Percentiles rank a stretch among this genome's conserved stretches.
phyloP scores from a whole-genome alignment of 2,329 filamentous ascomycete species.

The Westerdykella sp. region DNA sequence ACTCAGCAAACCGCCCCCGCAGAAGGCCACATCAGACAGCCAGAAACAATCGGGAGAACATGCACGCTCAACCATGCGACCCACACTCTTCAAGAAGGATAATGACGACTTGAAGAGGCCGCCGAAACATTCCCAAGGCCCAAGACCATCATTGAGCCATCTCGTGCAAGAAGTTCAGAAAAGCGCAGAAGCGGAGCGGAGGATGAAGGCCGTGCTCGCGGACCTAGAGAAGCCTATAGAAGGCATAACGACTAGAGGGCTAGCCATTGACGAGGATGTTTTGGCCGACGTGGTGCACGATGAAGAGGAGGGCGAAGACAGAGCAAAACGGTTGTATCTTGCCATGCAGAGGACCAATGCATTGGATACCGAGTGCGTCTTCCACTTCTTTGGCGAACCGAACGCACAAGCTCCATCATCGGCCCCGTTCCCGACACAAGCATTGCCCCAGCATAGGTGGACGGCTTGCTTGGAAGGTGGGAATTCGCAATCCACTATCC shows the following conservation, averaged over 20 bases:
- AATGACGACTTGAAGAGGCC: conserved; percentile 10
- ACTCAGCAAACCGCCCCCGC: conserved; percentile 2
- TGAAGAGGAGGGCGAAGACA: conserved; percentile 70
- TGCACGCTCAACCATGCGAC: neutral
- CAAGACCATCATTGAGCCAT: conserved; percentile 14
- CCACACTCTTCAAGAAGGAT: conserved; percentile 1
- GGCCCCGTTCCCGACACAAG: conserved; percentile 11
- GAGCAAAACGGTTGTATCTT: conserved; percentile 46
- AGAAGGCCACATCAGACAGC: conserved; percentile 6
- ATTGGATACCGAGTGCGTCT: conserved; percentile 47
- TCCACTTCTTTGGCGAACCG: conserved; percentile 47
- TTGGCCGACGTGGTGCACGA: conserved; percentile 35
- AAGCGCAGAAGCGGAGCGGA: conserved; percentile 19
- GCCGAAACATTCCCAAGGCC: conserved; percentile 9
- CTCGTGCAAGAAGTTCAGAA: conserved; percentile 22
- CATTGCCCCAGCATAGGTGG: conserved; percentile 31
- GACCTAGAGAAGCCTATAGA: conserved; percentile 17
- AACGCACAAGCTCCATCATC: conserved; percentile 1
- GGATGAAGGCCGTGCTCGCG: conserved; percentile 22
- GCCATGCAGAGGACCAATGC: conserved; percentile 58
- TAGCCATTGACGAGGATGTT: conserved; percentile 19
- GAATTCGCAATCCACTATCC: neutral
- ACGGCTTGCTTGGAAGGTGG: conserved; percentile 27
- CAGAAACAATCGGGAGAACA: conserved; percentile 3
- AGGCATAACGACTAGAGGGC: conserved; percentile 2